Evolutionary conservation across 2,329 filamentous ascomycete species (phyloP).

Genomic region (Ophiocordyceps camponoti-leonardi): DNA sequence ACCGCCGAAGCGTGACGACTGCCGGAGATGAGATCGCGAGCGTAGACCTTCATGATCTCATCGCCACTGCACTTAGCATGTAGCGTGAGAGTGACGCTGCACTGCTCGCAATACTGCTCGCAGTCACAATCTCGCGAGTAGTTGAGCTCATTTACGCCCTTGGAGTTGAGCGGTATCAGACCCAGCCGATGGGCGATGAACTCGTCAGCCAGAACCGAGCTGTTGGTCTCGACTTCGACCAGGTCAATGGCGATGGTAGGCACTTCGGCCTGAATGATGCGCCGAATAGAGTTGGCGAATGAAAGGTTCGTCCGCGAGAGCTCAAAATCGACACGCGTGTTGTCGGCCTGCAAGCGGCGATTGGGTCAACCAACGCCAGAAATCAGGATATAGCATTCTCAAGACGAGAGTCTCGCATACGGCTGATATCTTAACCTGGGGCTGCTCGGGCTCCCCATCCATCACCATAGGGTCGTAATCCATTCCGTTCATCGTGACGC

Average conservation of each 20-base stretch:
- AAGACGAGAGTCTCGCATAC: slow-evolving; percentile 18
- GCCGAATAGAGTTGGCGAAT: slow-evolving; percentile 83
- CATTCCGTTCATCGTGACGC: slow-evolving; percentile 25
- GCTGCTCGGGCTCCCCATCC: slow-evolving; percentile 38
- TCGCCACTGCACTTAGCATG: slow-evolving; percentile 75
- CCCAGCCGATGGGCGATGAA: slow-evolving; percentile 88
- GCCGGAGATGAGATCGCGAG: slow-evolving; percentile 65
- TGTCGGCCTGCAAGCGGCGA: slow-evolving; percentile 44
- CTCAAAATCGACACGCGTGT: slow-evolving; percentile 75
- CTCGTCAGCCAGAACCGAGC: slow-evolving; percentile 89
- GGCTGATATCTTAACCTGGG: slow-evolving; percentile 42
- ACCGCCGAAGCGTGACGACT: slow-evolving; percentile 57
- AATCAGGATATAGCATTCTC: neutral
- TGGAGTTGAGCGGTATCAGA: slow-evolving; percentile 72
- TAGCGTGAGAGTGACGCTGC: slow-evolving; percentile 69
- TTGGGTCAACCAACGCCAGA: neutral
- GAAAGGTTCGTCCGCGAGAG: slow-evolving; percentile 77
- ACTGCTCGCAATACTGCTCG: slow-evolving; percentile 85
- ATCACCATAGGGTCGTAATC: slow-evolving; percentile 44
- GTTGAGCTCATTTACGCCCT: slow-evolving; percentile 64
- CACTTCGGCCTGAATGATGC: slow-evolving; percentile 83
- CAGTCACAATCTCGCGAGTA: slow-evolving; percentile 94
- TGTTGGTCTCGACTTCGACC: slow-evolving; percentile 84
- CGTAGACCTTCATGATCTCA: slow-evolving; percentile 86
- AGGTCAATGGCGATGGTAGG: slow-evolving; percentile 90